Evolutionary conservation across 139 green algal species (phyloP).

Genomic region (Picochlorum sp.): DNA sequence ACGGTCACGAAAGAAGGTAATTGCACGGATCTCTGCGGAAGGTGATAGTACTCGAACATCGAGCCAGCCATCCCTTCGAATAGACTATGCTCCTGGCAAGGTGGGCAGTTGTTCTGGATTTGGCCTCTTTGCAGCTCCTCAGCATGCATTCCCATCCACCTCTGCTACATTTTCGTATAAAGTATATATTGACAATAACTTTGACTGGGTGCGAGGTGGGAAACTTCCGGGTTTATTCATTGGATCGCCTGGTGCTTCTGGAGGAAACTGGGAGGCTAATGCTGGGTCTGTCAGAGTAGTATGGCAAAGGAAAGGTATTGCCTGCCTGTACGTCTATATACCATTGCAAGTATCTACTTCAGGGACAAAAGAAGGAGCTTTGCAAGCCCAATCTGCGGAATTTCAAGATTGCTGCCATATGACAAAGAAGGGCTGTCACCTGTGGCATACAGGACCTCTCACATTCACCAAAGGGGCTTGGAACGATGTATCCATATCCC

Average conservation of each 20-base stretch:
- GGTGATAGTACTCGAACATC: neutral
- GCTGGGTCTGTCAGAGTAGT: neutral
- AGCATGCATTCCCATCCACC: neutral
- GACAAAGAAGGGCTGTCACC: neutral
- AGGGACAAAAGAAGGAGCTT: neutral
- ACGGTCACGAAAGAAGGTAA: neutral
- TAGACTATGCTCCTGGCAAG: neutral
- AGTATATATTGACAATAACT: neutral
- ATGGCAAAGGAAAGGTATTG: slow-evolving; percentile 1
- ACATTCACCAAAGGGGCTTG: neutral
- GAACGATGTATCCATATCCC: neutral
- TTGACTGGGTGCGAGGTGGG: neutral
- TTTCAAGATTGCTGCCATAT: neutral
- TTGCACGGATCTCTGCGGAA: neutral
- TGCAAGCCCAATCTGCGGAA: neutral
- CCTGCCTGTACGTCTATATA: neutral
- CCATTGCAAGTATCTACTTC: neutral
- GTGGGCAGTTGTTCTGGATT: neutral
- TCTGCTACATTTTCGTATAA: neutral
- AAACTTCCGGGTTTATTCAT: neutral
- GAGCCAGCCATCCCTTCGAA: neutral
- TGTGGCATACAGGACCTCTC: slow-evolving; percentile 3
- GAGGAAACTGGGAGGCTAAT: neutral
- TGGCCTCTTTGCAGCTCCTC: neutral
- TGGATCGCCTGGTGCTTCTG: neutral